A percentile compares a stretch with the other conserved stretches of the same genome.
phyloP scores from a whole-genome alignment of 768 basidiomycete genomes.

The Cystofilobasidium ferigula region DNA sequence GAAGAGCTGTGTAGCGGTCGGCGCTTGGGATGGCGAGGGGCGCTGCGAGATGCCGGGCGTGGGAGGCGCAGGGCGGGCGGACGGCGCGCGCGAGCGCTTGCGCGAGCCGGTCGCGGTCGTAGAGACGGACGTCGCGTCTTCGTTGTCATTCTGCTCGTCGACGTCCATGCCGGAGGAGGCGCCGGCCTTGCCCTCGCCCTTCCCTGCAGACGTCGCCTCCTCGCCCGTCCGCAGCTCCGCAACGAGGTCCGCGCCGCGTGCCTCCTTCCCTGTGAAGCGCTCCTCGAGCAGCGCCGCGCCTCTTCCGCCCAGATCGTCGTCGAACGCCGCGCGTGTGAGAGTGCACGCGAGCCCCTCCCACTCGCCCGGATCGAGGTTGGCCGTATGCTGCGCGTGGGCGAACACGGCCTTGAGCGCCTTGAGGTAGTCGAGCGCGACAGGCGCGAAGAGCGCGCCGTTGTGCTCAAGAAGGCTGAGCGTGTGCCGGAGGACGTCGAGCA shows the following conservation, averaged over 20 bases:
- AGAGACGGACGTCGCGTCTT: constrained; percentile 31
- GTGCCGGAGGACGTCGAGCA: neutral
- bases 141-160: constrained; percentile 31
- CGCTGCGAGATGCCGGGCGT: neutral
- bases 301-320: constrained; percentile 9
- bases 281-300: constrained; percentile 2
- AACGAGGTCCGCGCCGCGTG: constrained; percentile 1
- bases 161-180: constrained; percentile 26
- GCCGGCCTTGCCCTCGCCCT: neutral
- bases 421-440: constrained; percentile 66
- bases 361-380: constrained; percentile 51
- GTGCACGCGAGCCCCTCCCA: constrained; percentile 64
- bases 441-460: constrained; percentile 48
- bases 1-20: neutral
- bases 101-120: constrained; percentile 25
- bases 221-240: neutral
- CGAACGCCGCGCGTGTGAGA: constrained; percentile 58
- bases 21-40: neutral
- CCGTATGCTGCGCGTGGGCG: constrained; percentile 61
- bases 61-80: neutral
- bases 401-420: constrained; percentile 62
- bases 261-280: constrained; percentile 2
- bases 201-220: neutral
- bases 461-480: constrained; percentile 43
- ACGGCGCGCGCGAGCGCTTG: constrained; percentile 34